Base-by-base conservation (phyloP, 2,329 filamentous ascomycete genomes). In the Ilyonectria destructans region DNA sequence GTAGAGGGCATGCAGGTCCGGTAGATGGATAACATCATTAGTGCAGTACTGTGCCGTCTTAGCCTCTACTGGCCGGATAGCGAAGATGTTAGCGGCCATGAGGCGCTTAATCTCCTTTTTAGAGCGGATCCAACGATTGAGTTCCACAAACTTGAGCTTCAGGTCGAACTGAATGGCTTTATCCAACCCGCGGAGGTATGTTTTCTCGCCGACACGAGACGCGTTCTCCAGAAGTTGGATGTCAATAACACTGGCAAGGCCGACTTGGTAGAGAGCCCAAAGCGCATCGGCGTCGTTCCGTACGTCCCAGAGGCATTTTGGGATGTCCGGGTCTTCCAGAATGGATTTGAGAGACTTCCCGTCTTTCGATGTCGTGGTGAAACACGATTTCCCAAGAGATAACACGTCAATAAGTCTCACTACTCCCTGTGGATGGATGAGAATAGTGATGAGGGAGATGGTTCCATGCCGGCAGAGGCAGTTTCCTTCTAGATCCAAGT, bases 231-330 rank as follows among this genome's bases (percentile, higher is more conserved):
- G 35, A 7, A 62, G 49, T 23, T 62, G 59, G 7, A 62, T 17
- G 15, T 62, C 59, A 17, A 33, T 46, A n/a, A 62, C 49, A 10
- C 49, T 49, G 3, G 19, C 23, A 17, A 62, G 59, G 23, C 26
- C 19, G 19, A 62, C 59, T 1, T 19, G 12, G 21, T 62, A 55
- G 37, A 21, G 35, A 12, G 59, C 49, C 59, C 59, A 62, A 8
- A 62, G 35, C 6, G 59, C 59, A n/a, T 62, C 59, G 7, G 59
- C 59, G 17, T 62, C 59, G n/a, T 62, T 62, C 8, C 59, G 49
- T 13, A 62, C 59, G 40, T 62, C 59, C 59, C 59, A 62, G 23
- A 54, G 31, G 19, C n/a, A 55, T 35, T 62, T 62, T 19, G 48
- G 13, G 6, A 15, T 33, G 21, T 5, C 2, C 7, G 59, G 33